Base-by-base conservation (phyloP, 257 asterid genomes). In the Anisodus tanguticus region DNA sequence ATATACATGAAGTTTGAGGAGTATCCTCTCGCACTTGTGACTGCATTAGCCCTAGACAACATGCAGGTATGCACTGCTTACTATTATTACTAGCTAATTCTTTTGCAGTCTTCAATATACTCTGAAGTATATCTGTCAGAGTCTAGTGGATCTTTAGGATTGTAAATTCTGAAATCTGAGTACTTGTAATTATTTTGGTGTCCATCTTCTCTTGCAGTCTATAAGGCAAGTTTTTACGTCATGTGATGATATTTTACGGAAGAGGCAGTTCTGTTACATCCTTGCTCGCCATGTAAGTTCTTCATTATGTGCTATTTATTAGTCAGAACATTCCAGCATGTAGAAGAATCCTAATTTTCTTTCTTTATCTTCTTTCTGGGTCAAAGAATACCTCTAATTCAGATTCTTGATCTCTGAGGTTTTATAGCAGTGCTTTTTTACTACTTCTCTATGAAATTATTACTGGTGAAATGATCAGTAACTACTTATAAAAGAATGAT, bases 261-360 rank as follows among this genome's bases (percentile, higher is more conserved):
- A 92, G 91, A 90, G 84, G 91, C 98, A 96, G 84, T 93, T 94
- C 83, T 91, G 98, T 84, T 96, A 90, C 87, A 92, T 94, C 83
- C 91, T 96, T 83, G 99, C 95, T 80, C 98, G 98, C 64, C 98
- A 96, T 85, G 99, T 95, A 90, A 89, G 99, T 87, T 54, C 80
- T 80, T 45, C 70, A 62, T 51, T 60, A 13, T 49, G 43, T 62
- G 58, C 84, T 59, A 45, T 57, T 72, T 84, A 62, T 79, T 59
- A 79, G 60, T 49, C 45, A 74, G 81, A 47, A 47, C 9, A 11
- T 76, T 22, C 64, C 81, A 76, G 26, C 81, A 12, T 2, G 26
- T 4, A 12, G 81, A 76, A 26, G 16, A 76, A 51, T 22, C 39
- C 63, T 22, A 51, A 19, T 76, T 12, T 72, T 47, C 80, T 31